Evolutionary conservation across 495 filamentous ascomycete genomes (phyloP).

Genomic region (Lasiosphaeria hispida): DNA sequence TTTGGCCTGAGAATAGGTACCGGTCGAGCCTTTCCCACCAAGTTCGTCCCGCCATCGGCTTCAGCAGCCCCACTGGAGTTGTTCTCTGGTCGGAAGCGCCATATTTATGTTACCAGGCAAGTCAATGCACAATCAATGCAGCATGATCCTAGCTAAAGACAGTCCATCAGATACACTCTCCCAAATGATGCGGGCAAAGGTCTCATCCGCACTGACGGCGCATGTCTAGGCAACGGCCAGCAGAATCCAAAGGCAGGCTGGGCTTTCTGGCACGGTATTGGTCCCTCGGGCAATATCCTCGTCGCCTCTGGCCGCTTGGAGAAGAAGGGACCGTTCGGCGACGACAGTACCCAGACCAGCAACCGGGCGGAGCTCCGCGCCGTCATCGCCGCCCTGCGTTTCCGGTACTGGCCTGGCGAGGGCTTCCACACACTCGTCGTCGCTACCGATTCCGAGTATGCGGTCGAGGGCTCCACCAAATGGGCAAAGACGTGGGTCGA

Average conservation of each 20-base stretch:
- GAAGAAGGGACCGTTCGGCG: slow-evolving; percentile 33
- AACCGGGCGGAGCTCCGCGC: slow-evolving; percentile 49
- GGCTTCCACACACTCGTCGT: slow-evolving; percentile 41
- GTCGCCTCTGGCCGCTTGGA: slow-evolving; percentile 30
- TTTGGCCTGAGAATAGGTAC: slow-evolving; percentile 21
- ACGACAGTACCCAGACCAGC: slow-evolving; percentile 33
- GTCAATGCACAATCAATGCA: too few relatives aligned
- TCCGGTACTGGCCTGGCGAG: slow-evolving; percentile 37
- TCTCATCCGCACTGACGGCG: slow-evolving; percentile 35
- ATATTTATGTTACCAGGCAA: slow-evolving; percentile 22
- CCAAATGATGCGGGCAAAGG: slow-evolving; percentile 13
- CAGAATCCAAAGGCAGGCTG: slow-evolving; percentile 36
- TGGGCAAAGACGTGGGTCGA: slow-evolving; percentile 40
- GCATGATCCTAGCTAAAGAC: too few relatives aligned
- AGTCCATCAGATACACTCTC: slow-evolving; percentile 24
- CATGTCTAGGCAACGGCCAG: slow-evolving; percentile 38
- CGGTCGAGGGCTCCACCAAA: slow-evolving; percentile 38
- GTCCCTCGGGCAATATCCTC: neutral
- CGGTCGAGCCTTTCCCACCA: slow-evolving; percentile 28
- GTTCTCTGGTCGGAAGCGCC: slow-evolving; percentile 17
- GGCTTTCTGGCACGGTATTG: slow-evolving; percentile 31
- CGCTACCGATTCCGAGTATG: slow-evolving; percentile 48
- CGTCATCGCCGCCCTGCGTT: slow-evolving; percentile 37
- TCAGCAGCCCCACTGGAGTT: slow-evolving; percentile 20
- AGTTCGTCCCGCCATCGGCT: slow-evolving; percentile 27